Conservation (phyloP, 192 early-diverging fungal species). For the Backusella liffmaniae region DNA sequence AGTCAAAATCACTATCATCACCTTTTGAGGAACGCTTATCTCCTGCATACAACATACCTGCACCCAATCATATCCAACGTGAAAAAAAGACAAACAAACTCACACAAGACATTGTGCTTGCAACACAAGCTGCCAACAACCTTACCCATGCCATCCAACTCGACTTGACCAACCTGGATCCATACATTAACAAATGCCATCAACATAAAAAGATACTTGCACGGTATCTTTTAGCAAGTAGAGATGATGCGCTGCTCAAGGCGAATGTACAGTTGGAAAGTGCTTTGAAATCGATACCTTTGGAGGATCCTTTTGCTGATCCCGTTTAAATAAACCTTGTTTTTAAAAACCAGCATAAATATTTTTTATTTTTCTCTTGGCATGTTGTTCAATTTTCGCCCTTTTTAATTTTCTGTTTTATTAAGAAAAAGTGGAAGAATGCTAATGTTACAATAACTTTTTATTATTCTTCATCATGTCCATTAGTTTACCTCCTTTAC, state of each 20-base stretch:
- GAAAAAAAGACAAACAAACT: slow-evolving; percentile 26
- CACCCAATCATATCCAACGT: slow-evolving; percentile 7
- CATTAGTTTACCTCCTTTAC: slow-evolving; percentile 6
- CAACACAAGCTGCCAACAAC: slow-evolving; percentile 33
- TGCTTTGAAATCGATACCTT: slow-evolving; percentile 22
- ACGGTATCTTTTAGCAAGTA: slow-evolving; percentile 25
- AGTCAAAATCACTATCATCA: not conserved
- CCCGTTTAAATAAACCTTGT: not conserved
- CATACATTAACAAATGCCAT: slow-evolving; percentile 10
- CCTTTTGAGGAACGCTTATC: not conserved
- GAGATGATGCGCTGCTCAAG: slow-evolving; percentile 32
- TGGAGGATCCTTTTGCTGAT: slow-evolving; percentile 13
- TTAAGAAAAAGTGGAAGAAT: not conserved
- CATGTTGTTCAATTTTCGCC: not conserved
- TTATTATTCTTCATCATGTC: not conserved
- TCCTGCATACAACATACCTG: slow-evolving; percentile 3
- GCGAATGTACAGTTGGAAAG: slow-evolving; percentile 31
- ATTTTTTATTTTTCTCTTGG: not conserved
- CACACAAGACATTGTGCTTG: slow-evolving; percentile 32
- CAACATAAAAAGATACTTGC: slow-evolving; percentile 28
- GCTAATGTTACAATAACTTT: not conserved
- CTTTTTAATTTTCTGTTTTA: not conserved
- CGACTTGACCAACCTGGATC: not conserved
- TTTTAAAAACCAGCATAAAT: not conserved
- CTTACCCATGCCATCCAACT: slow-evolving; percentile 25